Evolutionary conservation across 2,329 filamentous ascomycete genomes (phyloP), one percentile per base, ranked within the genome.

Genomic region (Fusarium sp.): DNA sequence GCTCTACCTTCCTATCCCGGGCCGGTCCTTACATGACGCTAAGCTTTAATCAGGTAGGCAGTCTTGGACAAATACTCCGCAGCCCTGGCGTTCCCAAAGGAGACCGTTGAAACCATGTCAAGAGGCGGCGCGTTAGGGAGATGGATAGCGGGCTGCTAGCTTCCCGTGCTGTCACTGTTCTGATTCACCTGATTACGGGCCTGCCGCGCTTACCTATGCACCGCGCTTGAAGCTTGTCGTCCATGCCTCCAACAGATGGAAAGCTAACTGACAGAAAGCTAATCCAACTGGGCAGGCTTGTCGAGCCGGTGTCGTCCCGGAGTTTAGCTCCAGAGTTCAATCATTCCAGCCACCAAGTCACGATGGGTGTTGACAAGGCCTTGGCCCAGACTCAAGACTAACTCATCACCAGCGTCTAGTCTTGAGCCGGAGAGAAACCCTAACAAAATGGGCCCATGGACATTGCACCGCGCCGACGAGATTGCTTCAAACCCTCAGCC

Each of bases 41-140:
- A 47, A 45, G 12, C 58, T 61, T 22, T 38, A 45, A 35, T 22
- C 17, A 45, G 58, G 58, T 22, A 60, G n/a, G 7, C 15, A 27
- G 25, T 38, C 6, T 32, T 47, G 32, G 30, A 45, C 58, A 35
- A 58, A 60, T 43, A 25, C 37, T 43, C 57, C 37, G 56, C 25
- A 14, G 8, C 35, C 54, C 33, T 38, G 20, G 54, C 35, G 25
- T 20, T 47, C 25, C 38, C 22, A 61, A 47, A 61, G 27, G 4
- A 61, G 38, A 25, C 58, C 58, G 58, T 61, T 61, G 58, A 61
- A 61, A 47, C 38, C 20, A 61, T 61, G 38, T 20, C 38, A 17
- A 37, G 20, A 37, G 38, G 12, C 37, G n/a, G n/a, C 30, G 43
- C 58, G 40, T 20, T 61, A 47, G 58, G 27, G 58, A 25, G 38